Evolutionary conservation across 768 basidiomycete species (phyloP), one percentile per base, ranked within the genome.

Genomic region (Suillus hirtellus): DNA sequence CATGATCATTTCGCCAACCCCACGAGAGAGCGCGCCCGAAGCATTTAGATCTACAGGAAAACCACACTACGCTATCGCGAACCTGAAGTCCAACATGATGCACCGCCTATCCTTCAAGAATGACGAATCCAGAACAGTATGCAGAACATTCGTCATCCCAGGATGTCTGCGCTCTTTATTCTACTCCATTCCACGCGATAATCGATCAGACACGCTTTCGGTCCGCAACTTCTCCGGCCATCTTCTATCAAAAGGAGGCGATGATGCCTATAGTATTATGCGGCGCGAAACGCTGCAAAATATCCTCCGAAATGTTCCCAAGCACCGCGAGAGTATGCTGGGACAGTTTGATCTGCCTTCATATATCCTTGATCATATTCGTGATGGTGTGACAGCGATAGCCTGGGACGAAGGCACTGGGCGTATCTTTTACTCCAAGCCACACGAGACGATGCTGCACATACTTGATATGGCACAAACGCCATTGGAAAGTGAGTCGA

Each of bases 331-430:
- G 40, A 62, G 60, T 5, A 66, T 63, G 63, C 63, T 75, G 65
- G 75, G 72, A 56, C 73, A 67, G 46, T 74, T 75, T 35, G 60
- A 60, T 38, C 15, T 71, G 50, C 35, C 63, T 1, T 24, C 59
- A 1, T 67, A 74, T 54, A 60, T 75, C 5, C 63, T 68, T 1
- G 38, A 54, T 2, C 67, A 71, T 12, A 46, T 68, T 56, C 40
- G 67, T 60, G 49, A 68, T 4, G 82, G 80, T 10, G 70, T 86
- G 42, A 72, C 74, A n/a, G 78, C 84, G 19, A 80, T 89, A 40
- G 78, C 84, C 8, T 90, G 86, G 86, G 89, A 90, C 64, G 88
- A 90, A 71, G 77, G 80, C 27, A 84, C 83, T 14, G 88, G 88
- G 4, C 78, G 87, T 44, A 77, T 89, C 15, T 83, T 84, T 66